Conservation (phyloP, 179 eudicot genomes). For the Spinacia oleracea region DNA sequence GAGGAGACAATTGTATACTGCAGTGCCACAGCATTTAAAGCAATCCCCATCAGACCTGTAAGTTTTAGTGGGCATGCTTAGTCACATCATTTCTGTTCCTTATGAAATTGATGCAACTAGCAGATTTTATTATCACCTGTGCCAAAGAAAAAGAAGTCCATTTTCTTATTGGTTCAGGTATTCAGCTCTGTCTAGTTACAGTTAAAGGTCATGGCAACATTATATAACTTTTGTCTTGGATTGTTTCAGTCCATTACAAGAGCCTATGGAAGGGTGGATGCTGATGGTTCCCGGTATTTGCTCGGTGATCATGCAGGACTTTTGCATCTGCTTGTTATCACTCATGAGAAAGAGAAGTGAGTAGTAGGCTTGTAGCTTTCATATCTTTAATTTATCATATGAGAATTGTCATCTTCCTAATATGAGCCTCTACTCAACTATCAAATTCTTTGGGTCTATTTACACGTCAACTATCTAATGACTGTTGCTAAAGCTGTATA, state of each 20-base stretch:
- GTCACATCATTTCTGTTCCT: background rate
- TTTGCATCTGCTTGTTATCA: slow-evolving; percentile 92
- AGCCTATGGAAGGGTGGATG: slow-evolving; percentile 97
- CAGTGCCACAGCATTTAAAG: slow-evolving; percentile 93
- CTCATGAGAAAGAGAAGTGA: slow-evolving; percentile 93
- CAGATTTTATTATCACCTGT: background rate
- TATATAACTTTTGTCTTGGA: slow-evolving; percentile 14
- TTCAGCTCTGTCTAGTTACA: background rate
- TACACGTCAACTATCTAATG: background rate
- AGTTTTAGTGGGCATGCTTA: slow-evolving; percentile 20
- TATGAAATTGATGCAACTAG: background rate
- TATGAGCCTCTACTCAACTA: background rate
- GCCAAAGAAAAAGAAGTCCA: background rate
- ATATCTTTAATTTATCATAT: background rate
- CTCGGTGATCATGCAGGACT: slow-evolving; percentile 97
- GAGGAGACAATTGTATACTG: slow-evolving; percentile 97
- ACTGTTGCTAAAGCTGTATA: background rate
- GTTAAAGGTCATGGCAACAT: slow-evolving; percentile 5
- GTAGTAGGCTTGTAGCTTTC: slow-evolving; percentile 40
- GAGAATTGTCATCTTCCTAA: background rate
- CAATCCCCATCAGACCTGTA: slow-evolving; percentile 93
- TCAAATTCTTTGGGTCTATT: background rate
- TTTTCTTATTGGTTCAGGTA: background rate
- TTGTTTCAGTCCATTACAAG: slow-evolving; percentile 72
- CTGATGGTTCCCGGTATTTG: slow-evolving; percentile 92